A percentile compares a stretch with the other conserved stretches of the same genome.
These are phyloP conservation scores for Talaromyces rugulosus DNA, from an alignment of 2,329 filamentous ascomycete genomes.

Conservation along the genomic window DNA sequence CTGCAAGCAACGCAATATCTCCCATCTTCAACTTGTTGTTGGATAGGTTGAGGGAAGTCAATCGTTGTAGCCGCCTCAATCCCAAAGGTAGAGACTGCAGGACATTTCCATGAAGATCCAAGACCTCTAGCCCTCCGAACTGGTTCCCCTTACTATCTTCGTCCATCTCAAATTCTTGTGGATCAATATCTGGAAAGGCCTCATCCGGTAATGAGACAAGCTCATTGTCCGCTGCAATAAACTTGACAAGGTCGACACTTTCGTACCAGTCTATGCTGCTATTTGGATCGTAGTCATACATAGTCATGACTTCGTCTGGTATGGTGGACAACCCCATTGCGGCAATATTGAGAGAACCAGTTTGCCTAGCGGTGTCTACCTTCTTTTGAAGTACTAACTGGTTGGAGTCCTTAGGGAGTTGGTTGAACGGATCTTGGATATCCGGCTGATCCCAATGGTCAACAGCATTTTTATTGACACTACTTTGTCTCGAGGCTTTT, in stretches of 20 bases:
- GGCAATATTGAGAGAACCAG: constrained; percentile 82
- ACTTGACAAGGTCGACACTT: constrained; percentile 76
- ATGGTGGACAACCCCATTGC: constrained; percentile 76
- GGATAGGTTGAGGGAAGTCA: constrained; percentile 80
- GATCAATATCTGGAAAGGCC: constrained; percentile 70
- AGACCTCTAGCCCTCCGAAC: constrained; percentile 73
- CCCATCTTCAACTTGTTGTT: constrained; percentile 75
- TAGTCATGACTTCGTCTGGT: constrained; percentile 76
- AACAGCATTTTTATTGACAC: constrained; percentile 15
- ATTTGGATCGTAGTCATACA: constrained; percentile 78
- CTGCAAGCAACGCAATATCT: constrained; percentile 66
- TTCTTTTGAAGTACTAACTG: constrained; percentile 69
- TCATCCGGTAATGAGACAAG: constrained; percentile 67
- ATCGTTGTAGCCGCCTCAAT: constrained; percentile 64
- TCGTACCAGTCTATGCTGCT: constrained; percentile 76
- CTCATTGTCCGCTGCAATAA: constrained; percentile 88
- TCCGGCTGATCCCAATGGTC: constrained; percentile 47
- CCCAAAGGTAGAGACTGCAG: constrained; percentile 70
- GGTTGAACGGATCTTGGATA: constrained; percentile 51
- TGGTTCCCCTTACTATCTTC: constrained; percentile 67
- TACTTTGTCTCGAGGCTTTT: constrained; percentile 45
- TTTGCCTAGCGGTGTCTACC: constrained; percentile 66
- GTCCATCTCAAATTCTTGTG: constrained; percentile 55
- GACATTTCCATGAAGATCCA: constrained; percentile 84
- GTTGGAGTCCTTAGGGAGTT: constrained; percentile 54